Percentiles rank a stretch among this genome's conserved stretches.
Evolutionary conservation across 441 rosid genomes (phyloP).

Genomic region (Corymbia calophylla): DNA sequence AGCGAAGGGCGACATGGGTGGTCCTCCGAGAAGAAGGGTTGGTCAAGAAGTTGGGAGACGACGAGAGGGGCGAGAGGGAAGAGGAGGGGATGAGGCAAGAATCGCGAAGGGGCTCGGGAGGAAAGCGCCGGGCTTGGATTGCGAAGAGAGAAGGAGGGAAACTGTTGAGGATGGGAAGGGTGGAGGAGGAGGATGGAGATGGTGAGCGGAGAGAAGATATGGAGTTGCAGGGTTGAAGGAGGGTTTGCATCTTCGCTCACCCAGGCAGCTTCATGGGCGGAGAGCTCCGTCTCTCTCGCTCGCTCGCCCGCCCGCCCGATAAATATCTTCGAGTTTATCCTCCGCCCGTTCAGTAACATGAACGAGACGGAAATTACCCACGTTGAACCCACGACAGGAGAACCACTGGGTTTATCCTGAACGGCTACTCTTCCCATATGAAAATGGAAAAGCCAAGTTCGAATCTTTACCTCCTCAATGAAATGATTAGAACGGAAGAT

Average conservation of each 20-base stretch:
- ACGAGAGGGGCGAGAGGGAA: neutral
- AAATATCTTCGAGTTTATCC: neutral
- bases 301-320: slow-evolving; percentile 8
- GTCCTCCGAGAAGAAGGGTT: slow-evolving; percentile 7
- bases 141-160: neutral
- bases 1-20: slow-evolving; percentile 26
- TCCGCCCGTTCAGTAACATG: neutral
- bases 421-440: too few relatives aligned
- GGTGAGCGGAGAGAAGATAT: slow-evolving; percentile 18
- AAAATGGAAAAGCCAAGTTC: too few relatives aligned
- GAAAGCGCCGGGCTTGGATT: neutral
- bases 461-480: too few relatives aligned
- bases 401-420: too few relatives aligned
- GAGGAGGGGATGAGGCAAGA: slow-evolving; percentile 9
- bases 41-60: neutral
- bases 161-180: neutral
- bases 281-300: slow-evolving; percentile 10
- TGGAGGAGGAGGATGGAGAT: neutral
- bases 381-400: too few relatives aligned
- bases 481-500: too few relatives aligned
- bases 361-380: neutral
- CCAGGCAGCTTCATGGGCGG: neutral
- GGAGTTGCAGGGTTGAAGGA: slow-evolving; percentile 47
- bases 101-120: slow-evolving; percentile 5
- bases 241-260: slow-evolving; percentile 32